phyloP scores from a whole-genome alignment of 1,284 basidiomycete species.

The Inonotus obliquus region DNA sequence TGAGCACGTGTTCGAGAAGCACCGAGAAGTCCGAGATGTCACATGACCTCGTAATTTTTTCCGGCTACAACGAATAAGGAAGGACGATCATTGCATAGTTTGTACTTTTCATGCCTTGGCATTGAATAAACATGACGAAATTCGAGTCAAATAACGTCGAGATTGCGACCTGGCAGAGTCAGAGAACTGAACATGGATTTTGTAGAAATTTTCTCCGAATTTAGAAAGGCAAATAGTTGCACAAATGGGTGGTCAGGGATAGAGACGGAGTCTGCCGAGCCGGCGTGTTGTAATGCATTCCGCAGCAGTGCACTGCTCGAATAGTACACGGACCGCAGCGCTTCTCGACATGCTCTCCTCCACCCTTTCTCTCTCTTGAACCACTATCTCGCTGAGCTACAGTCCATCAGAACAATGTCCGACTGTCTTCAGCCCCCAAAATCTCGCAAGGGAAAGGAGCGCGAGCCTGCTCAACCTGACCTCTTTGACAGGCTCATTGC shows the following conservation, averaged over 20 bases:
- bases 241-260: neutral
- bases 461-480: conserved; percentile 43
- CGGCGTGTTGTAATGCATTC: neutral
- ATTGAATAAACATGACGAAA: neutral
- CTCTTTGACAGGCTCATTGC: conserved; percentile 63
- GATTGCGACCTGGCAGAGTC: neutral
- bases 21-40: conserved; percentile 1
- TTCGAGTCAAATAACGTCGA: neutral
- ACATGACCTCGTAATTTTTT: too few relatives aligned
- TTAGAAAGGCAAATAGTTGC: neutral
- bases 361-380: neutral
- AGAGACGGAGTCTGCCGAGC: neutral
- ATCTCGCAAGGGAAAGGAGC: conserved; percentile 32
- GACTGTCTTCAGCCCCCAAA: conserved; percentile 11
- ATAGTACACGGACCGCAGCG: conserved; percentile 7
- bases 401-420: neutral
- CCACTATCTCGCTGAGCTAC: neutral
- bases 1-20: neutral
- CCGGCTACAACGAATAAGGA: too few relatives aligned
- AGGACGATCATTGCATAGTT: too few relatives aligned
- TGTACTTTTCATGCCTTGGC: too few relatives aligned
- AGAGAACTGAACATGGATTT: neutral
- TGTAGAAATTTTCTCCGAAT: neutral
- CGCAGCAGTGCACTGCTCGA: conserved; percentile 11
- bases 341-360: neutral